These are phyloP conservation scores for Moringa oleifera DNA, from an alignment of 345 rosid genomes.

Conservation along the genomic window DNA sequence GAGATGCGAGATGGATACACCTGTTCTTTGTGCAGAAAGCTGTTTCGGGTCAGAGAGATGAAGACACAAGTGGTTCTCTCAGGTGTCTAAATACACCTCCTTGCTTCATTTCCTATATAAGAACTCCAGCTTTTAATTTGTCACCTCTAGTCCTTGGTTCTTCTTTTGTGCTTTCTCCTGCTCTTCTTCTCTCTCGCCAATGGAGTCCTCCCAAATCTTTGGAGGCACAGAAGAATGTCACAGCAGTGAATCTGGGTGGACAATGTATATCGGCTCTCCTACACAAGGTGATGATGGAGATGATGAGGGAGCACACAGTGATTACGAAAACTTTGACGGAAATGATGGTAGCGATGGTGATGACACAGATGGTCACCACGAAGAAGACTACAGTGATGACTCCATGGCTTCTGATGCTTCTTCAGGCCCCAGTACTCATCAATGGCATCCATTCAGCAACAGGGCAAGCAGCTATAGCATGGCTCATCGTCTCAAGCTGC, in stretches of 20 bases:
- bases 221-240: conserved; percentile 49
- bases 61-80: background rate
- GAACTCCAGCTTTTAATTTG: conserved; percentile 2
- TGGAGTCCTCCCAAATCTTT: conserved; percentile 44
- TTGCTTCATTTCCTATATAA: conserved; percentile 18
- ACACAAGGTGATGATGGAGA: conserved; percentile 15
- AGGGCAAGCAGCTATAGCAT: background rate
- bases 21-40: conserved; percentile 21
- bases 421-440: conserved; percentile 43
- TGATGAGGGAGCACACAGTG: conserved; percentile 1
- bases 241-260: conserved; percentile 73
- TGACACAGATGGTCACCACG: conserved; percentile 4
- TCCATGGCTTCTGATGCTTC: conserved; percentile 76
- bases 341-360: background rate
- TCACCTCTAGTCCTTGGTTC: background rate
- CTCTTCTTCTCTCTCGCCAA: conserved; percentile 13
- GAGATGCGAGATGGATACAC: conserved; percentile 17
- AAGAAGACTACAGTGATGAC: conserved; percentile 27
- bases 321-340: conserved; percentile 4
- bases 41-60: conserved; percentile 15
- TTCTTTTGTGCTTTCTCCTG: background rate
- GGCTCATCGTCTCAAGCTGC: conserved; percentile 18
- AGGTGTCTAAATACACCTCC: conserved; percentile 7
- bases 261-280: conserved; percentile 62
- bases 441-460: conserved; percentile 7